A percentile compares a stretch with the other conserved stretches of the same genome.
These are phyloP conservation scores for Rhodosporidiobolus odoratus DNA, from an alignment of 768 basidiomycete genomes.

Conservation along the genomic window DNA sequence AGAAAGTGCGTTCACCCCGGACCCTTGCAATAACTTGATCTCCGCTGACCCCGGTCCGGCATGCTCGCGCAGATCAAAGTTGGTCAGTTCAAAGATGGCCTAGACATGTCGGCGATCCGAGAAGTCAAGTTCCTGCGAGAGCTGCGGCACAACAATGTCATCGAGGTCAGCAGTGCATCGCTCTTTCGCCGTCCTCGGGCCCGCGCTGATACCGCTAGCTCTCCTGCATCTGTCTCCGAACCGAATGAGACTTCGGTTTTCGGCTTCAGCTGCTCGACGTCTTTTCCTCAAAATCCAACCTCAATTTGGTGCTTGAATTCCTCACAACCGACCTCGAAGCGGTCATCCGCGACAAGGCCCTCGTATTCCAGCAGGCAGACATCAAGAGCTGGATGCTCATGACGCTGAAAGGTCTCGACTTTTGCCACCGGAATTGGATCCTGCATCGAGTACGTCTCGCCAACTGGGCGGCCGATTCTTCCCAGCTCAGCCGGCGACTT, in stretches of 20 bases:
- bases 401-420: constrained; percentile 96
- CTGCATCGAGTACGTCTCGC: constrained; percentile 69
- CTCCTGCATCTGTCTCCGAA: too few species aligned
- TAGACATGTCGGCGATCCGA: constrained; percentile 97
- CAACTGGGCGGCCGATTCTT: too few species aligned
- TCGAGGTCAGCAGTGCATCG: constrained; percentile 57
- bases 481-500: neutral
- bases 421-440: constrained; percentile 90
- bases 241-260: too few species aligned
- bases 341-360: constrained; percentile 85
- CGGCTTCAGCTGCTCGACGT: constrained; percentile 77
- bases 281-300: constrained; percentile 90
- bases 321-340: constrained; percentile 93
- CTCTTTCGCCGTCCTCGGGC: neutral
- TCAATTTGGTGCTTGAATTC: constrained; percentile 95
- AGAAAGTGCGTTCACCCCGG: constrained; percentile 66
- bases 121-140: constrained; percentile 97
- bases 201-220: too few species aligned
- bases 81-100: constrained; percentile 59
- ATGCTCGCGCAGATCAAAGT: constrained; percentile 38
- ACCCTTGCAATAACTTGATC: too few species aligned
- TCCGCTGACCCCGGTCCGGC: neutral
- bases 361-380: constrained; percentile 89
- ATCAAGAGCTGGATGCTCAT: constrained; percentile 99
- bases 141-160: constrained; percentile 86